Percentiles rank a stretch among this genome's conserved stretches.
Evolutionary conservation across 1,284 basidiomycete genomes (phyloP).

Genomic region (Malassezia obtusa): DNA sequence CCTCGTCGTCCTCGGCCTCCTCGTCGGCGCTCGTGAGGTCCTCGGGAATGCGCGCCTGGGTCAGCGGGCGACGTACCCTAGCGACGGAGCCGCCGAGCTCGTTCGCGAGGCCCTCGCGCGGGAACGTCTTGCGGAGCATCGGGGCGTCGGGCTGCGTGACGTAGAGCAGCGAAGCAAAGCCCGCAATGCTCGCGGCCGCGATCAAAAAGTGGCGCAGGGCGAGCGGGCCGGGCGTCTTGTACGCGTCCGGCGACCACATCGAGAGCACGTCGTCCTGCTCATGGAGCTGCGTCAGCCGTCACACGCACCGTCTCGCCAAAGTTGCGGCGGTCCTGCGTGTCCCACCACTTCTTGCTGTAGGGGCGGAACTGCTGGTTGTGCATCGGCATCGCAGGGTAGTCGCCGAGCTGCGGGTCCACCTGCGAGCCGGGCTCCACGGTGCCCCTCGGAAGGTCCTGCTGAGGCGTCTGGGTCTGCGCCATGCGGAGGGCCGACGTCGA

Average conservation of each 20-base stretch:
- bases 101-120: conserved; percentile 39
- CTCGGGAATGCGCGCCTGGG: neutral
- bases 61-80: neutral
- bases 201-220: conserved; percentile 37
- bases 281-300: conserved; percentile 28
- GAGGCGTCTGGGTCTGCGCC: neutral
- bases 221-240: conserved; percentile 26
- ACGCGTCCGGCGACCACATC: conserved; percentile 47
- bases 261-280: conserved; percentile 45
- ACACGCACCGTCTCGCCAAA: conserved; percentile 37
- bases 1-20: conserved; percentile 8
- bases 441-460: conserved; percentile 2
- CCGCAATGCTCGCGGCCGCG: conserved; percentile 24
- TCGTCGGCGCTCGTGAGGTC: neutral
- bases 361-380: conserved; percentile 35
- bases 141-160: conserved; percentile 29
- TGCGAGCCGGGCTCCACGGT: conserved; percentile 17
- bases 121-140: conserved; percentile 41
- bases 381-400: conserved; percentile 40
- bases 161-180: conserved; percentile 35
- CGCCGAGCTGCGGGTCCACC: conserved; percentile 44
- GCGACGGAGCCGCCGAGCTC: conserved; percentile 23
- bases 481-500: neutral
- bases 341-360: conserved; percentile 43
- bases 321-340: conserved; percentile 45